Base-by-base conservation (phyloP, 208 protist genomes). In the Angomonas deanei region DNA sequence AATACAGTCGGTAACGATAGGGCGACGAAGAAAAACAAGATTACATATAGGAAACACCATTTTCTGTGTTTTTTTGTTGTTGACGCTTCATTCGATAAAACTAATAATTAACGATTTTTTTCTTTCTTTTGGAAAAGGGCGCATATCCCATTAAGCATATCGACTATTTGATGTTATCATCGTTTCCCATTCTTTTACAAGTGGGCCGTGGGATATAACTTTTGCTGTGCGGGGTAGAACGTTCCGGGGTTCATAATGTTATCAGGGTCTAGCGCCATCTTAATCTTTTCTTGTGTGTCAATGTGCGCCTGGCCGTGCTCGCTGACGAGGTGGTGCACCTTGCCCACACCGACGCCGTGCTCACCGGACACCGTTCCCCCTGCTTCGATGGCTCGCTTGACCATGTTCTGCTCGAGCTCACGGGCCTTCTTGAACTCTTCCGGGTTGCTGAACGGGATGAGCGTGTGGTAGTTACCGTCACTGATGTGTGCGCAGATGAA, bases 231-330 rank as follows among this genome's bases (percentile, higher is more conserved):
- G 26, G 66, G 72, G 58, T 92, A 85, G 33, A 93, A 64, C 55
- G 82, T 82, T 15, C 77, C 82, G 4, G 87, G 87, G 57, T 94
- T 94, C 76, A 96, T 80, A 38, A 96, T 62, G 30, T 84, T 86
- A 1, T 79, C 61, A 28, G 86, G 84, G 59, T 94, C 90, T 8
- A 96, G 68, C 10, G 79, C 64, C 23, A 31, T 63, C 62, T 96
- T 96, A 31, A 96, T 74, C 13, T 38, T 66, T 54, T 70, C 68
- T 80, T 92, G 91, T 33, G 92, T 62, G 15, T 55, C 30, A 3
- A 94, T 72, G 24, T 84, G 73, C 23, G 60, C 68, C n/a, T 47
- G 30, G 1, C 87, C 83, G 24, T 86, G 72, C 68, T 94, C 83
- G 27, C 47, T 26, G 4, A 61, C 48, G 0, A 92, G 60, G 65